Percentiles rank a stretch among this genome's conserved stretches.
phyloP scores from a whole-genome alignment of 768 basidiomycete genomes.

The Leccinum variicolor region DNA sequence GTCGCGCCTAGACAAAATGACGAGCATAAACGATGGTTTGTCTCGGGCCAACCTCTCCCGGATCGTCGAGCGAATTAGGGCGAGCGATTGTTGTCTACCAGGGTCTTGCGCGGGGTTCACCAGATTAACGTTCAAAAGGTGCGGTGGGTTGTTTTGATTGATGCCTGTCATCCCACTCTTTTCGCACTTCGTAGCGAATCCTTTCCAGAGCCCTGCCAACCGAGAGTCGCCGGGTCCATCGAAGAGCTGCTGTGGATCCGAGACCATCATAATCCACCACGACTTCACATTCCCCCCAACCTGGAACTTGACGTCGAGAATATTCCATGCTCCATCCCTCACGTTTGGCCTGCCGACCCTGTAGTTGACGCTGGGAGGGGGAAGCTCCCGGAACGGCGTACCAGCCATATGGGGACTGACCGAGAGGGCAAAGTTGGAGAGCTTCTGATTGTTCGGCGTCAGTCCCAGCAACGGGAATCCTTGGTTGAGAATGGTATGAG shows the following conservation, averaged over 20 bases:
- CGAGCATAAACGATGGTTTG: conserved; percentile 61
- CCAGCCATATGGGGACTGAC: conserved; percentile 58
- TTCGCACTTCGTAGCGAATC: conserved; percentile 54
- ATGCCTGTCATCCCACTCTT: conserved; percentile 67
- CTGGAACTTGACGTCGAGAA: conserved; percentile 68
- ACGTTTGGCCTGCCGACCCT: conserved; percentile 41
- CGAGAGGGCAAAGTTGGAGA: conserved; percentile 55
- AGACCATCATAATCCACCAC: conserved; percentile 69
- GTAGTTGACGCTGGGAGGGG: conserved; percentile 57
- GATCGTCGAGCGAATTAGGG: conserved; percentile 41
- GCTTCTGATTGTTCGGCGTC: conserved; percentile 33
- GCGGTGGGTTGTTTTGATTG: conserved; percentile 33
- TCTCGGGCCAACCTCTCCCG: conserved; percentile 22
- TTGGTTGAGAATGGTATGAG: conserved; percentile 50
- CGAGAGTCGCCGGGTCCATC: conserved; percentile 29
- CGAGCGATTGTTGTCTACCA: conserved; percentile 36
- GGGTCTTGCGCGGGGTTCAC: conserved; percentile 26
- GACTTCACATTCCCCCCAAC: conserved; percentile 44
- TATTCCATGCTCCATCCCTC: conserved; percentile 72
- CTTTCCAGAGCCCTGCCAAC: conserved; percentile 43
- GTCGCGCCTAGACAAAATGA: conserved; percentile 64
- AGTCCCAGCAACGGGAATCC: conserved; percentile 61
- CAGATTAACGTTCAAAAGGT: conserved; percentile 31
- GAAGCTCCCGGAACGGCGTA: conserved; percentile 63
- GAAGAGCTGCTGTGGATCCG: conserved; percentile 44